Conservation (phyloP, 129 eudicot species). For the Rutidosis leptorrhynchoides region DNA sequence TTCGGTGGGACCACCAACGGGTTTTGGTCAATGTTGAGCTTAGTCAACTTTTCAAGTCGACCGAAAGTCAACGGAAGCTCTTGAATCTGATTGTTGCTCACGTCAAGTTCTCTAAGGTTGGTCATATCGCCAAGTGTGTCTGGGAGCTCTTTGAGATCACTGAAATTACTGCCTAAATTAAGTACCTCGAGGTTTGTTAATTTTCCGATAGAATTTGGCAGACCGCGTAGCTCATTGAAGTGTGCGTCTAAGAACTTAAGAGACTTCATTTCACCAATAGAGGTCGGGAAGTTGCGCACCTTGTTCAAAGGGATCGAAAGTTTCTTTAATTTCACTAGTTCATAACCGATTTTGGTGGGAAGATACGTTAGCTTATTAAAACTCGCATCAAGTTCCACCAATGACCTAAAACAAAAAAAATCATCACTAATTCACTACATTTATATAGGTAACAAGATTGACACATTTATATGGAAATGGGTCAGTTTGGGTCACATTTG, state of each 20-base stretch:
- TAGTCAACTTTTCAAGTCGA: constrained; percentile 60
- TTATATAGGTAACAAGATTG: not conserved
- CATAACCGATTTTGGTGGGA: constrained; percentile 85
- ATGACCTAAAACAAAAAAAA: constrained; percentile 47
- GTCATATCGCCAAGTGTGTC: constrained; percentile 69
- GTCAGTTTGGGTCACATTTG: not conserved
- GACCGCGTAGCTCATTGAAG: constrained; percentile 89
- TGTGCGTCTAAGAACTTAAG: constrained; percentile 62
- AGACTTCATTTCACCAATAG: constrained; percentile 80
- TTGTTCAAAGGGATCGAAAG: constrained; percentile 67
- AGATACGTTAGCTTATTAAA: constrained; percentile 79
- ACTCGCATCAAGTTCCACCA: constrained; percentile 79
- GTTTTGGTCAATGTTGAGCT: constrained; percentile 73
- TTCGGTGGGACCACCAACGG: constrained; percentile 80
- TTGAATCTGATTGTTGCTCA: constrained; percentile 90
- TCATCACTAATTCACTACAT: not conserved
- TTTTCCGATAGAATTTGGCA: constrained; percentile 66
- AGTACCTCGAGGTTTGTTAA: constrained; percentile 69
- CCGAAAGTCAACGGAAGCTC: constrained; percentile 75
- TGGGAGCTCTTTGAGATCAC: constrained; percentile 77
- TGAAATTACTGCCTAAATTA: constrained; percentile 79
- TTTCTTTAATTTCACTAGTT: constrained; percentile 57
- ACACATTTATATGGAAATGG: not conserved
- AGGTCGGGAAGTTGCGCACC: constrained; percentile 81
- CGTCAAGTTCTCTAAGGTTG: constrained; percentile 78